Evolutionary conservation across 1,139 yeast species (phyloP), one percentile per base, ranked within the genome.

Genomic region (Protomyces gravidus): DNA sequence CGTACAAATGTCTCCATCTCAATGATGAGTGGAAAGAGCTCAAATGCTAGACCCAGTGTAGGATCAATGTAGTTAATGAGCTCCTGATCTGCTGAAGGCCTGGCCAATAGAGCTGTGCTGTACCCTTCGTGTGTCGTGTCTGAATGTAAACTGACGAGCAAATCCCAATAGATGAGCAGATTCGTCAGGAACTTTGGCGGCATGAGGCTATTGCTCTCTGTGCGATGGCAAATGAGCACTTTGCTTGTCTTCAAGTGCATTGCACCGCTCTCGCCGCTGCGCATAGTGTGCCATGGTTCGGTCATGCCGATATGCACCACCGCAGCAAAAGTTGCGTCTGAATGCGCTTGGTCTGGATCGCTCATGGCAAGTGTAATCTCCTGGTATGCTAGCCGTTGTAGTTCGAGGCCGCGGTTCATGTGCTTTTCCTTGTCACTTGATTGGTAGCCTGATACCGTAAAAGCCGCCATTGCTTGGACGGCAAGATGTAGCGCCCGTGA

Each of bases 351-450:
- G 5, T 33, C 33, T 27, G 58, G 58, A 46, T 53, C 51, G 4
- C 46, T 32, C 42, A 53, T 30, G n/a, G 40, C 58, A 4, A 25
- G 39, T 33, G 51, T 53, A 13, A 53, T 42, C n/a, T 53, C 58
- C 13, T 50, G 50, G 19, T 53, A 53, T 7, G 58, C 58, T 6
- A 53, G 51, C 4, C 58, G 50, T 36, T 53, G 58, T 32, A 53
- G 47, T 39, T 53, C 58, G 39, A 53, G 51, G 9, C 58, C 58
- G 27, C 58, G 58, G 15, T 53, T 50, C 58, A 53, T 53, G 51
- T 45, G 50, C 17, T 36, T 28, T 15, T 40, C 47, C 39, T 53
- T 46, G 32, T 53, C 51, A 13, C 26, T 27, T 9, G 58, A 53
- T 23, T 53, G 50, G 36, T 33, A 45, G 47, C 40, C 58, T 7